Conservation (phyloP, 208 protist genomes). For the Wallacemonas collosoma region DNA sequence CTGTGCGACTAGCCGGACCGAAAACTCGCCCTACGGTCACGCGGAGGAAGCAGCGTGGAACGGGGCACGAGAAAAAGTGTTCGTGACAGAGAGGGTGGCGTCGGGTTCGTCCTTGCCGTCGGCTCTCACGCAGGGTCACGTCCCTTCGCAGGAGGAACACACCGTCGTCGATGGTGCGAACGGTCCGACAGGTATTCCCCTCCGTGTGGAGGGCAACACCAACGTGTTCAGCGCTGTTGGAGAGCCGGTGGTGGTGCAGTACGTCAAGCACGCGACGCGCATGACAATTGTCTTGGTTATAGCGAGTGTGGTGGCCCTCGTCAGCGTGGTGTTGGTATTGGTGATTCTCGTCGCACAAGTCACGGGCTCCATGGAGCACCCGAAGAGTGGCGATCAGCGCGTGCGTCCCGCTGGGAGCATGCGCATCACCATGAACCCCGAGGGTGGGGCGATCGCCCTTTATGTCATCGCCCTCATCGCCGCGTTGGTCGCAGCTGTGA, state of each 20-base stretch:
- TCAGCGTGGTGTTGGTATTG: background rate
- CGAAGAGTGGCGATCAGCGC: background rate
- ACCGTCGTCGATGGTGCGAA: background rate
- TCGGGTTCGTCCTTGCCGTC: background rate
- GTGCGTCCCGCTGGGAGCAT: background rate
- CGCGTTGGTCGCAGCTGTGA: background rate
- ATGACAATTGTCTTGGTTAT: background rate
- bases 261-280: slow-evolving; percentile 6
- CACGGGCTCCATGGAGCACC: slow-evolving; percentile 8
- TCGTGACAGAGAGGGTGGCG: background rate
- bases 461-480: background rate
- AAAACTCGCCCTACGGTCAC: slow-evolving; percentile 1
- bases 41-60: slow-evolving; percentile 3
- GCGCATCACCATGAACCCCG: background rate
- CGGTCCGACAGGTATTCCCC: background rate
- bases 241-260: background rate
- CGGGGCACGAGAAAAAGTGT: background rate
- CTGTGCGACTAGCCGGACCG: no score
- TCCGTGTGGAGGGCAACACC: slow-evolving; percentile 2
- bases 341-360: background rate
- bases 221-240: background rate
- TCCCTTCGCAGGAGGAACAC: background rate
- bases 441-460: background rate
- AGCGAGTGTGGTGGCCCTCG: background rate
- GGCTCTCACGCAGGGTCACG: background rate